Evolutionary conservation across 139 green algal species (phyloP), one percentile per base, ranked within the genome.

Genomic region (Asterochloris sp.): DNA sequence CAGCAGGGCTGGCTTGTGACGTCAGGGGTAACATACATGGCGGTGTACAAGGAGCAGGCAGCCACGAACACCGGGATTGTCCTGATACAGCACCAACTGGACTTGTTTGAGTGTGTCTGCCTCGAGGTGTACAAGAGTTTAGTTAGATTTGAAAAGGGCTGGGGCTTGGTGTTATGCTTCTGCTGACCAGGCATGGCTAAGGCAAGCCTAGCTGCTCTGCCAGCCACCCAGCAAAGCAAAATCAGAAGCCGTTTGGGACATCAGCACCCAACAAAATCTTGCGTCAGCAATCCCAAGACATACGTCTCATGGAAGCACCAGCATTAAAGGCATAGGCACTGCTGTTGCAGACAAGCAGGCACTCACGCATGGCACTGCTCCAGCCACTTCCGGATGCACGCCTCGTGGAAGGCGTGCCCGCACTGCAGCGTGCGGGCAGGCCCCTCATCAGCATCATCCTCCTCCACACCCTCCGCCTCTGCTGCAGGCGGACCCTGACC

Each of bases 341-440:
- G 67, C 62, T 64, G 27, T 15, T 62, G 16, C 21, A 24, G 73
- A 69, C 54, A 1, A 0, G 28, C 15, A 26, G 61, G 75, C 12
- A 21, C 86, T 84, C 82, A 89, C 88, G 67, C 88, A 82, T 92
- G 88, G 84, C 93, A 97, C 88, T 96, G 93, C 62, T 89, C 84
- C 82, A 97, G 84, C 93, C 93, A 97, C 78, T 94, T 90, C 61
- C 82, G 78, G 67, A 97, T 87, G 89, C 93, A 97, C 28, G 81
- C 82, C 17, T 89, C 69, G 80, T 97, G 93, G 85, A 92, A 97
- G 21, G 91, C 93, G 77, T 97, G 93, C 24, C 92, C 85, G 74
- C 93, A 97, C 9, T 83, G 80, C 82, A 96, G 83, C 15, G 85
- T 90, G 63, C 87, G 88, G 9, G 60, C 69, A 13, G 27, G 29